phyloP scores from a whole-genome alignment of 352 stramenopile genomes.

The Globisporangium solare region DNA sequence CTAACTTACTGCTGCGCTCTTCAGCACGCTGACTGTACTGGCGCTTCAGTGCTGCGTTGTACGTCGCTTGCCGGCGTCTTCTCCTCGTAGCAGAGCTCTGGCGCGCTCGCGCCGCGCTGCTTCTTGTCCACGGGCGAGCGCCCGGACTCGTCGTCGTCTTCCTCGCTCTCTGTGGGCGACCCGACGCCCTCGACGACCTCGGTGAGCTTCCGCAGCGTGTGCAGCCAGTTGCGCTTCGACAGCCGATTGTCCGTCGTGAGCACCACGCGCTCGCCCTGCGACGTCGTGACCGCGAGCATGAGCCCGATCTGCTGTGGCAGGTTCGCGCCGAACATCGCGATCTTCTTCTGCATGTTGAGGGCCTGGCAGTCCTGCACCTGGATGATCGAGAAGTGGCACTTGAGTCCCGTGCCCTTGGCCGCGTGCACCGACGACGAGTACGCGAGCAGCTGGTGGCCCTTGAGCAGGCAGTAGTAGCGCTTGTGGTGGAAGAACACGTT shows the following conservation, averaged over 20 bases:
- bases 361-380: conserved; percentile 54
- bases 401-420: conserved; percentile 37
- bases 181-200: conserved; percentile 6
- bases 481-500: conserved; percentile 56
- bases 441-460: conserved; percentile 35
- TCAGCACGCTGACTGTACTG: too few species aligned
- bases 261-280: conserved; percentile 43
- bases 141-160: not conserved
- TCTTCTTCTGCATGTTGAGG: conserved; percentile 56
- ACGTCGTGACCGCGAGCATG: conserved; percentile 70
- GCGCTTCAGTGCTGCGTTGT: too few species aligned
- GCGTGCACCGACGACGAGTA: conserved; percentile 50
- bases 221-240: conserved; percentile 17
- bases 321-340: conserved; percentile 50
- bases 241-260: conserved; percentile 12
- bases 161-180: not conserved
- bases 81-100: not conserved
- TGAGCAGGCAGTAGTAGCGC: conserved; percentile 65
- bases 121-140: conserved; percentile 10
- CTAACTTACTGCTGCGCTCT: too few species aligned
- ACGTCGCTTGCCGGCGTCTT: too few species aligned
- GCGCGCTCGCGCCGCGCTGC: not conserved
- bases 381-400: conserved; percentile 44
- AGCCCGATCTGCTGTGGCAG: conserved; percentile 39
- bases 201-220: conserved; percentile 16